These are phyloP conservation scores for Acacia pycnantha DNA, from an alignment of 331 rosid genomes.

Conservation along the genomic window DNA sequence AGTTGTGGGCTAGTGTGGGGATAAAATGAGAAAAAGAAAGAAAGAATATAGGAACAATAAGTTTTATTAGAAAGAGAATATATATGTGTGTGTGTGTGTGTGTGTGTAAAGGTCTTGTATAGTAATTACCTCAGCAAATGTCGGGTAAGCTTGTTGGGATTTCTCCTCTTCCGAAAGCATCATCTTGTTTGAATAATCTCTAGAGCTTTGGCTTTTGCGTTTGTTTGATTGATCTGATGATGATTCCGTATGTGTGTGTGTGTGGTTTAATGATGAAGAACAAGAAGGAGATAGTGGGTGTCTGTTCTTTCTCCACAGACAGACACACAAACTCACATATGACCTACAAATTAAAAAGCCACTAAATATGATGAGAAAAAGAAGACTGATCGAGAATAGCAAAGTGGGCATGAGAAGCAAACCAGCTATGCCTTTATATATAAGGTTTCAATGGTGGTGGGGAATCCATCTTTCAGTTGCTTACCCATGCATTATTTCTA, in stretches of 20 bases:
- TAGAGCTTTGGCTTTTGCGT: neutral
- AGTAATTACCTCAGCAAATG: constrained; percentile 8
- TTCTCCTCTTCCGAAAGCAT: neutral
- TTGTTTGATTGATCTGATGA: neutral
- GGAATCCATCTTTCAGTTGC: neutral
- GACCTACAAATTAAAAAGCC: neutral
- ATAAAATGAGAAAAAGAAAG: neutral
- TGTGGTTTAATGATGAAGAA: neutral
- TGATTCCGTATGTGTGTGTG: neutral
- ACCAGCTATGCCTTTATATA: neutral
- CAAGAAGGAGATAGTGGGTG: neutral
- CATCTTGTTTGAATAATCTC: neutral
- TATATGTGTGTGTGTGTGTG: too few relatives aligned
- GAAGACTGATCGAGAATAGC: neutral
- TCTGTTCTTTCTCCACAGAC: neutral
- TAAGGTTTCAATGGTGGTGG: neutral
- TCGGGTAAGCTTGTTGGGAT: neutral
- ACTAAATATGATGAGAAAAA: neutral
- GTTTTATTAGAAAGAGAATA: neutral
- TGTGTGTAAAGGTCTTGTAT: neutral
- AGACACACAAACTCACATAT: neutral
- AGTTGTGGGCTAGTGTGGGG: neutral
- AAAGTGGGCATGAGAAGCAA: constrained; percentile 1
- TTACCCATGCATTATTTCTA: neutral
- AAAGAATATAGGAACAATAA: neutral